Percentiles rank a stretch among this genome's conserved stretches.
phyloP scores from a whole-genome alignment of 768 basidiomycete genomes.

The Pleurotus tuoliensis region DNA sequence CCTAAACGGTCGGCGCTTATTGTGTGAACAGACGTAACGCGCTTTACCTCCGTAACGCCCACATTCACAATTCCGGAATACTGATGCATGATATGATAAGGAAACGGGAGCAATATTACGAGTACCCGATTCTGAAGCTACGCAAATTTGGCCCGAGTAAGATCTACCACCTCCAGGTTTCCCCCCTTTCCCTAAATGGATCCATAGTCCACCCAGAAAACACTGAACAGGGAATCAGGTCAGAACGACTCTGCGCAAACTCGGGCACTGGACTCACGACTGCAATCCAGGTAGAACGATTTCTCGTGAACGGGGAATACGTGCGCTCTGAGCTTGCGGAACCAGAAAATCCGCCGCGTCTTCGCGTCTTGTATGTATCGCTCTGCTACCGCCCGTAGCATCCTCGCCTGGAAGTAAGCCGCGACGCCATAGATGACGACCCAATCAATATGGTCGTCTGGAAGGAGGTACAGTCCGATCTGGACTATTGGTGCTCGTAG shows the following conservation, averaged over 20 bases:
- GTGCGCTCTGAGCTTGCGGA: slow-evolving; percentile 1
- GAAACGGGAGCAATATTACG: no score
- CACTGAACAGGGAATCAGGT: background rate
- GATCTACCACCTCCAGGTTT: background rate
- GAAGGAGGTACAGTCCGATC: background rate
- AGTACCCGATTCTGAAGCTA: no score
- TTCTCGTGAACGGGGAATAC: background rate
- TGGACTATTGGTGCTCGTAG: background rate
- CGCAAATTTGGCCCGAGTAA: no score
- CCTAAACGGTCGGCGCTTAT: no score
- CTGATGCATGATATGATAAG: no score
- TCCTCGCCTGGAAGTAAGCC: background rate
- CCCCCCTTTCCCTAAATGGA: background rate
- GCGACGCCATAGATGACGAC: slow-evolving; percentile 1
- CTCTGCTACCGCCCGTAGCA: background rate
- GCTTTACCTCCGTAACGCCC: no score
- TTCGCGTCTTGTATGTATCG: slow-evolving; percentile 3
- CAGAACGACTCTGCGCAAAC: background rate
- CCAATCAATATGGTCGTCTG: slow-evolving; percentile 4
- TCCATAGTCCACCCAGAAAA: background rate
- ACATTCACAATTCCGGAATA: no score
- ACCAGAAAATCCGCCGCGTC: slow-evolving; percentile 6
- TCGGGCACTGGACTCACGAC: background rate
- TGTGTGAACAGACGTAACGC: no score
- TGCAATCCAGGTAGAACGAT: background rate